Conservation (phyloP, 768 basidiomycete species). For the Hypholoma fasciculare region DNA sequence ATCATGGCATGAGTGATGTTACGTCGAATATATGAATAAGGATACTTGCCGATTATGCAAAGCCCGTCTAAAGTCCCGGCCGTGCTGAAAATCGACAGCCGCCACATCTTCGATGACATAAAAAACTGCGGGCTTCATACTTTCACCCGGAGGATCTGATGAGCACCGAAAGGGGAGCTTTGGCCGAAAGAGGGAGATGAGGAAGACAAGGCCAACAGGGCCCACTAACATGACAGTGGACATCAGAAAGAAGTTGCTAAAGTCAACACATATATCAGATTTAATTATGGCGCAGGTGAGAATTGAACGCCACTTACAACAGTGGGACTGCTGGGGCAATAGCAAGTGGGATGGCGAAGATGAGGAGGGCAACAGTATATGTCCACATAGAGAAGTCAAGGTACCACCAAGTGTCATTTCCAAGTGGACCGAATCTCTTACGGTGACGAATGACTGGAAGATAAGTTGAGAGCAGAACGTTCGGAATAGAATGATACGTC, state of each 20-base stretch:
- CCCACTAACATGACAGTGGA: constrained; percentile 31
- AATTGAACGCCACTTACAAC: constrained; percentile 17
- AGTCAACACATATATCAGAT: not conserved
- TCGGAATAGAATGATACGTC: constrained; percentile 1
- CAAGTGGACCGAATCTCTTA: constrained; percentile 24
- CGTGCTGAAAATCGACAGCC: constrained; percentile 29
- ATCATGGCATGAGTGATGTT: not conserved
- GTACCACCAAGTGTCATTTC: constrained; percentile 28
- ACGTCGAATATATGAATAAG: not conserved
- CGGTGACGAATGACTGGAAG: constrained; percentile 21
- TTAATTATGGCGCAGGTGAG: not conserved
- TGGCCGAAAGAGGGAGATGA: constrained; percentile 25
- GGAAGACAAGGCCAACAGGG: constrained; percentile 26
- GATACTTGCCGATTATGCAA: constrained; percentile 23
- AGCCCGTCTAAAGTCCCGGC: constrained; percentile 22
- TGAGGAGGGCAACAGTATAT: constrained; percentile 25
- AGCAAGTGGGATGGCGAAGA: constrained; percentile 28
- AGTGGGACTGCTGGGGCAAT: constrained; percentile 26
- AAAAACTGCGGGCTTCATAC: constrained; percentile 32
- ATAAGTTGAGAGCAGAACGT: not conserved
- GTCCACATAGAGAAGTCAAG: constrained; percentile 34
- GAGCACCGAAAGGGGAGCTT: constrained; percentile 26
- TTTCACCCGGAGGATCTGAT: constrained; percentile 25
- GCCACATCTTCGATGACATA: constrained; percentile 31
- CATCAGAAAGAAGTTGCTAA: constrained; percentile 31